Evolutionary conservation across 2,329 filamentous ascomycete species (phyloP).

Genomic region (Acephala macrosclerotiorum): DNA sequence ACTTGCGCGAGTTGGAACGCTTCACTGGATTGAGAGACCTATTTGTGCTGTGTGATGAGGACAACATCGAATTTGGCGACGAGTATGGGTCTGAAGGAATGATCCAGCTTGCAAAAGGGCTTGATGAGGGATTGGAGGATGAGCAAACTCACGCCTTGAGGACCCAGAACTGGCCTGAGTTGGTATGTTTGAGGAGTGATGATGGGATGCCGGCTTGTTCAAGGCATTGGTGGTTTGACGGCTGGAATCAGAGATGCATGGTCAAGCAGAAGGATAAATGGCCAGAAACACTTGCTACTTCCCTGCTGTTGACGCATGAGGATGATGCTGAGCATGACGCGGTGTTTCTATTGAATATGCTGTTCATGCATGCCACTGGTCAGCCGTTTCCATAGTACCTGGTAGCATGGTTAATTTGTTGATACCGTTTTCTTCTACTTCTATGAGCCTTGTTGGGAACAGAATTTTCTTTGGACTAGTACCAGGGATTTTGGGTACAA

Average conservation of each 20-base stretch:
- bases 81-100: constrained; percentile 17
- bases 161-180: constrained; percentile 18
- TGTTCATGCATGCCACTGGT: constrained; percentile 15
- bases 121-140: constrained; percentile 10
- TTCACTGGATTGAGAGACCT: constrained; percentile 15
- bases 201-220: constrained; percentile 14
- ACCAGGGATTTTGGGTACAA: no score
- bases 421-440: no score
- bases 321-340: constrained; percentile 15
- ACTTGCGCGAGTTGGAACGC: constrained; percentile 15
- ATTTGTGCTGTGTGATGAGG: constrained; percentile 16
- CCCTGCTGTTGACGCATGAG: constrained; percentile 14
- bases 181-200: constrained; percentile 18
- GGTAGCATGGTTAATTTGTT: neutral
- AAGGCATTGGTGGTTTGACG: constrained; percentile 16
- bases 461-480: no score
- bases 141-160: neutral
- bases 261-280: constrained; percentile 13
- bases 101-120: constrained; percentile 1
- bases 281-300: constrained; percentile 12
- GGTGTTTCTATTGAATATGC: constrained; percentile 18
- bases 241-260: constrained; percentile 16
- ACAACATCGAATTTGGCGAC: constrained; percentile 17
- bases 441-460: no score
- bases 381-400: neutral